These are phyloP conservation scores for Patellaria atrata DNA, from an alignment of 495 filamentous ascomycete species.

Conservation along the genomic window DNA sequence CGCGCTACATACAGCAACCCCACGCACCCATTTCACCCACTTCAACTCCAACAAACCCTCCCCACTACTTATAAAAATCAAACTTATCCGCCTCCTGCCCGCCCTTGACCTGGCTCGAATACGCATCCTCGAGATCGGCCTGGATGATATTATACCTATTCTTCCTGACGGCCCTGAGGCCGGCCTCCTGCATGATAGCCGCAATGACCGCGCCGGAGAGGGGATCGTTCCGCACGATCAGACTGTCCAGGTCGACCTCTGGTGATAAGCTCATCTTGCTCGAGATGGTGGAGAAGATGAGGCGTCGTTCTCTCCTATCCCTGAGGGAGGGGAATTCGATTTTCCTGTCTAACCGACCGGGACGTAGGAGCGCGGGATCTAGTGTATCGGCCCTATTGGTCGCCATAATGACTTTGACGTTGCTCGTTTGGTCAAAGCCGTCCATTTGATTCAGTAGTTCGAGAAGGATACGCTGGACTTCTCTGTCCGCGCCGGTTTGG, in stretches of 20 bases:
- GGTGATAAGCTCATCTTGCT: conserved; percentile 91
- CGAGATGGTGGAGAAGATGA: conserved; percentile 95
- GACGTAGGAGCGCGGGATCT: conserved; percentile 84
- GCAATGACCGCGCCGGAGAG: conserved; percentile 92
- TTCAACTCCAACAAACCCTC: neutral
- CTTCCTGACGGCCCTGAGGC: conserved; percentile 87
- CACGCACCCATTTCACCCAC: neutral
- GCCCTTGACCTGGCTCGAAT: conserved; percentile 87
- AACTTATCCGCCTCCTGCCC: conserved; percentile 66
- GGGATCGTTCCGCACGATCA: conserved; percentile 94
- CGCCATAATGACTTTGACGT: conserved; percentile 99
- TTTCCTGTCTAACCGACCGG: conserved; percentile 91
- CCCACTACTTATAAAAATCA: conserved; percentile 44
- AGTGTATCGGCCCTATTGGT: conserved; percentile 96
- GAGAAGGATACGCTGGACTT: conserved; percentile 94
- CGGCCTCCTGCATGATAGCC: conserved; percentile 98
- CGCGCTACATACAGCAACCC: neutral
- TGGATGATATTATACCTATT: conserved; percentile 99
- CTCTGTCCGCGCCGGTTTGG: conserved; percentile 90
- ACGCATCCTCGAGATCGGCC: conserved; percentile 87
- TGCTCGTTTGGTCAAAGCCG: conserved; percentile 94
- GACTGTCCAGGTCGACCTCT: conserved; percentile 86
- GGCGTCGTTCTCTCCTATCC: conserved; percentile 80
- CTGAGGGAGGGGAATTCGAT: conserved; percentile 91
- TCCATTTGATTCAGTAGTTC: conserved; percentile 99